Percentiles rank a stretch among this genome's conserved stretches.
phyloP scores from a whole-genome alignment of 2,329 filamentous ascomycete species.

The Dichotomopilus funicola region DNA sequence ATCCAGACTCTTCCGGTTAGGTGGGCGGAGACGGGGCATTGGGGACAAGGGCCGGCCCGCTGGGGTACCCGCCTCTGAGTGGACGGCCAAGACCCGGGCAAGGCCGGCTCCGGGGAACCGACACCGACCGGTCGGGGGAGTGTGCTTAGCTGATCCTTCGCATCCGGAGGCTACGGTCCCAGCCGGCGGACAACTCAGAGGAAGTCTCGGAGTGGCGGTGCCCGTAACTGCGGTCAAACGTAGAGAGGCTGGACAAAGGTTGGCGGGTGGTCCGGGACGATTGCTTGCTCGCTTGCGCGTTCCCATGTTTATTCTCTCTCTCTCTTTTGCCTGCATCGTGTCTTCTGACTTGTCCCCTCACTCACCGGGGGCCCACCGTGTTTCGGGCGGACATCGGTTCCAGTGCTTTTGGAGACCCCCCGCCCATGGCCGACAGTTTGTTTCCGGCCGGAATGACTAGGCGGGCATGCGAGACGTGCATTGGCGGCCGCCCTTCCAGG shows the following conservation, averaged over 20 bases:
- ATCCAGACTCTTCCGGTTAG: conserved; percentile 6
- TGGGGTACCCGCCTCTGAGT: background rate
- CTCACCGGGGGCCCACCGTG: conserved; percentile 4
- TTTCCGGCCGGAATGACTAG: conserved; percentile 6
- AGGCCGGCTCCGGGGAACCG: background rate
- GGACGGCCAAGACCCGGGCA: background rate
- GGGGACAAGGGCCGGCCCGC: background rate
- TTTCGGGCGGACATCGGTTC: background rate
- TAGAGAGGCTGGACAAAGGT: too few species aligned
- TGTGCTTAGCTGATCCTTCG: background rate
- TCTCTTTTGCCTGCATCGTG: background rate
- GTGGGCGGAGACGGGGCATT: background rate
- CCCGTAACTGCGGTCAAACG: conserved; percentile 8
- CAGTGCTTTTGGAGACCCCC: background rate
- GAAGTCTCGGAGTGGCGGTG: background rate
- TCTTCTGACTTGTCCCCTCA: conserved; percentile 4
- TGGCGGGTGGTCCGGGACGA: background rate
- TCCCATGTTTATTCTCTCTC: background rate
- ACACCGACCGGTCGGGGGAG: background rate
- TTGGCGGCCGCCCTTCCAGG: conserved; percentile 1
- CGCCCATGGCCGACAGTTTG: background rate
- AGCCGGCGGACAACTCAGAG: background rate
- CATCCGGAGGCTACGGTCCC: background rate
- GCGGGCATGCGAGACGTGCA: conserved; percentile 2
- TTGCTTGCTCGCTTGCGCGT: background rate